A percentile compares a stretch with the other conserved stretches of the same genome.
Evolutionary conservation across 2,329 filamentous ascomycete species (phyloP).

Genomic region (Colletotrichum lentis): DNA sequence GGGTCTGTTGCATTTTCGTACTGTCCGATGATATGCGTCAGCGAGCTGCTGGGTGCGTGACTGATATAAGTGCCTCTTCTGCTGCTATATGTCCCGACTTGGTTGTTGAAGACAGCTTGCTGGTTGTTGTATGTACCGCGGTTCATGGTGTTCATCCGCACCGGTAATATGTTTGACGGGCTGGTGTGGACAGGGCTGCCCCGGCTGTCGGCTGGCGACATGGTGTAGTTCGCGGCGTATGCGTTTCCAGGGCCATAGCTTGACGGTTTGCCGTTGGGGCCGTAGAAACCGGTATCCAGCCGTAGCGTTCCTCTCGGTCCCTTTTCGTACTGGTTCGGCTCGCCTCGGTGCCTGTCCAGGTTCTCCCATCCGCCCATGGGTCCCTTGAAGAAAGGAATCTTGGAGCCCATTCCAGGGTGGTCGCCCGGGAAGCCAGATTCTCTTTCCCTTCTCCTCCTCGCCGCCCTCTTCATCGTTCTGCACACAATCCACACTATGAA

Average conservation of each 20-base stretch:
- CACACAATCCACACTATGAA: slow-evolving; percentile 57
- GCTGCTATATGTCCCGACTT: slow-evolving; percentile 24
- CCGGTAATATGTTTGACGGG: slow-evolving; percentile 26
- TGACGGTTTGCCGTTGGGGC: slow-evolving; percentile 34
- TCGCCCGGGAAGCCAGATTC: slow-evolving; percentile 39
- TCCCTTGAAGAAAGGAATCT: slow-evolving; percentile 51
- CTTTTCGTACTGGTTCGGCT: slow-evolving; percentile 42
- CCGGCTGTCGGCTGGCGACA: slow-evolving; percentile 31
- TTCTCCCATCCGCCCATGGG: slow-evolving; percentile 48
- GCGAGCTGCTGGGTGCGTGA: slow-evolving; percentile 32
- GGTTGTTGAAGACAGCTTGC: slow-evolving; percentile 20
- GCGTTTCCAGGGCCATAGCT: slow-evolving; percentile 14
- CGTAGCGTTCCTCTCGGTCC: slow-evolving; percentile 37
- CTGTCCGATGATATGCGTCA: slow-evolving; percentile 27
- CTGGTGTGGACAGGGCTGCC: slow-evolving; percentile 33
- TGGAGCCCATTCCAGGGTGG: slow-evolving; percentile 43
- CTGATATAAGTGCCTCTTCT: slow-evolving; percentile 39
- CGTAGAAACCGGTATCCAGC: slow-evolving; percentile 42
- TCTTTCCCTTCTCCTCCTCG: slow-evolving; percentile 45
- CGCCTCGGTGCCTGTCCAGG: slow-evolving; percentile 39
- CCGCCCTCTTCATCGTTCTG: slow-evolving; percentile 52
- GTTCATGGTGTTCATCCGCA: slow-evolving; percentile 24
- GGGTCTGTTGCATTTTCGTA: slow-evolving; percentile 38
- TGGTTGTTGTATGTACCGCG: slow-evolving; percentile 27
- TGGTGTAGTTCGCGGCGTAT: slow-evolving; percentile 23